phyloP scores from a whole-genome alignment of 805 yeast genomes.

The Hanseniaspora mollemarum region DNA sequence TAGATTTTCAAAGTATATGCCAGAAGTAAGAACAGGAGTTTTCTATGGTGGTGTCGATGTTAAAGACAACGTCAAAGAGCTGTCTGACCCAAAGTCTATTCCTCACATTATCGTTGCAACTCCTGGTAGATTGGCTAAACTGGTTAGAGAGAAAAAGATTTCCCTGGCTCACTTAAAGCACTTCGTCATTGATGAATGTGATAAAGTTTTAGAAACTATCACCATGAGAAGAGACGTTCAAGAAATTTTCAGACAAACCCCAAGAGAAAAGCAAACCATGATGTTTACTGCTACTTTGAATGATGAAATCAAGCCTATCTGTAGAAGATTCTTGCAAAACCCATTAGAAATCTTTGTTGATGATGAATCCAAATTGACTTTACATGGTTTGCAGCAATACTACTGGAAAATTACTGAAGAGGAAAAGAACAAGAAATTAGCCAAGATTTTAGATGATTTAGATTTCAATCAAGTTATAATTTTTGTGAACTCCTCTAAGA shows the following conservation, averaged over 20 bases:
- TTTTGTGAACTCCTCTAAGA: slow-evolving; percentile 79
- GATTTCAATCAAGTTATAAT: slow-evolving; percentile 98
- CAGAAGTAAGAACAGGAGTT: slow-evolving; percentile 92
- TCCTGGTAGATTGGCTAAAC: slow-evolving; percentile 93
- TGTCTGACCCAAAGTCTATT: slow-evolving; percentile 83
- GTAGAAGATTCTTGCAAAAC: slow-evolving; percentile 95
- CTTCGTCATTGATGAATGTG: slow-evolving; percentile 96
- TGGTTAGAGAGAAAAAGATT: slow-evolving; percentile 81
- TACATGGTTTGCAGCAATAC: slow-evolving; percentile 97
- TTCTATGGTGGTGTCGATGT: slow-evolving; percentile 93
- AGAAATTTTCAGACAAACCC: slow-evolving; percentile 93
- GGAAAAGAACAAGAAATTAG: slow-evolving; percentile 85
- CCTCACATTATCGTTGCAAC: slow-evolving; percentile 97
- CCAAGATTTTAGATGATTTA: slow-evolving; percentile 82
- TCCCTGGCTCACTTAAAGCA: slow-evolving; percentile 82
- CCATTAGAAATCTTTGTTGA: slow-evolving; percentile 96
- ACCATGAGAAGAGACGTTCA: slow-evolving; percentile 98
- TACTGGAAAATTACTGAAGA: slow-evolving; percentile 78
- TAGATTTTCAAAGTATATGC: slow-evolving; percentile 96
- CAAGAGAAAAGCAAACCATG: slow-evolving; percentile 98
- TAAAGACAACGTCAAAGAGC: slow-evolving; percentile 69
- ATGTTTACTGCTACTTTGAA: slow-evolving; percentile 96
- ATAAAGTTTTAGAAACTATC: slow-evolving; percentile 80
- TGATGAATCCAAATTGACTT: slow-evolving; percentile 91
- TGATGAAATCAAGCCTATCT: slow-evolving; percentile 87